Evolutionary conservation across 2,329 filamentous ascomycete genomes (phyloP), one percentile per base, ranked within the genome.

Genomic region (Bipolaris zeicola): DNA sequence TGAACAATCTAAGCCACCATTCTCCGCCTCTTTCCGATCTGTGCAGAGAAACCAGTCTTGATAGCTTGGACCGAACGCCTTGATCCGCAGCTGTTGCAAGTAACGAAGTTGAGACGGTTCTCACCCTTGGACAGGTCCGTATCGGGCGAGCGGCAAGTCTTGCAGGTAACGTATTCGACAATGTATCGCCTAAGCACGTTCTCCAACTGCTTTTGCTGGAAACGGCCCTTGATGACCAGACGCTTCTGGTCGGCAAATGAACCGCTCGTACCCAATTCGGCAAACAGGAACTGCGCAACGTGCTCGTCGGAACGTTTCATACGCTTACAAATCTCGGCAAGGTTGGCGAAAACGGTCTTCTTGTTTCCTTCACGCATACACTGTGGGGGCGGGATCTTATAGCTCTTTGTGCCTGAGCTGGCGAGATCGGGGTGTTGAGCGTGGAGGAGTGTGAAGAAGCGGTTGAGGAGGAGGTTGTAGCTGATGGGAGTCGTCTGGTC

Each of bases 31-130:
- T 97, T 97, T 78, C 95, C 95, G 79, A 99, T 91, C 82, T 98
- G 95, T 79, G 95, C 95, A 74, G 93, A 96, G 92, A 99, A 99
- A 92, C 95, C 95, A 61, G 92, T 96, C 89, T 99, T 99, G 89
- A 99, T 99, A 68, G 95, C 93, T 59, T 92, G 92, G 77, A 98
- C 94, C 74, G 88, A 92, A 77, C 93, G 89, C 80, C 94, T 75
- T 44, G 79, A 82, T 53, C 81, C 81, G 68, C 82, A 84, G 47
- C 78, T 81, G 82, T 95, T 96, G 87, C 94, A 97, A 58, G 93
- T 97, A 76, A 99, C 92, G 83, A 98, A 99, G 83, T 96, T 97
- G 64, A 99, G 85, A 82, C 95, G 90, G 85, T 98, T 99, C 82
- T 99, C 95, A 80, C 94, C 95, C 85, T 98, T 98, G 87, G 89